Conservation (phyloP, 805 yeast genomes). For the Nematodospora valgi region DNA sequence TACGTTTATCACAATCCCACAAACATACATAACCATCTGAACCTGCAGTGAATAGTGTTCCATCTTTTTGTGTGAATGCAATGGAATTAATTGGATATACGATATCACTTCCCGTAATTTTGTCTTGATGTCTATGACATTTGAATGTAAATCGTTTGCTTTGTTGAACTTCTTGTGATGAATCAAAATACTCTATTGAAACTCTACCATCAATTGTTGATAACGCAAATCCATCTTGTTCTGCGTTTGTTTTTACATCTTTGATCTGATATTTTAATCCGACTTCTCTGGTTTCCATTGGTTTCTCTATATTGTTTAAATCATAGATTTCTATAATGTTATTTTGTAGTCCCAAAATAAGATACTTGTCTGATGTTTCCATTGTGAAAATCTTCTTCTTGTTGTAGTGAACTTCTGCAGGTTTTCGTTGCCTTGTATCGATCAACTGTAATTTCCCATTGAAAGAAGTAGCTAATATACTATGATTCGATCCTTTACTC, state of each 20-base stretch:
- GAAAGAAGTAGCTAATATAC: slow-evolving; percentile 59
- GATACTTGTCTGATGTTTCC: slow-evolving; percentile 45
- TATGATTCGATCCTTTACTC: slow-evolving; percentile 21
- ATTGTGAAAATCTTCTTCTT: slow-evolving; percentile 53
- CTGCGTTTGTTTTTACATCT: slow-evolving; percentile 47
- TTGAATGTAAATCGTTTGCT: slow-evolving; percentile 69
- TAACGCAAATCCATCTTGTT: slow-evolving; percentile 55
- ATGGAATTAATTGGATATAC: slow-evolving; percentile 53
- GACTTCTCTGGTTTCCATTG: slow-evolving; percentile 53
- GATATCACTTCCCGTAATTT: slow-evolving; percentile 41
- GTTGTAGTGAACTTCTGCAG: neutral
- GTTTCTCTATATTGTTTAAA: slow-evolving; percentile 32
- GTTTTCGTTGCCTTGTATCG: slow-evolving; percentile 32
- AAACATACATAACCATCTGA: slow-evolving; percentile 48
- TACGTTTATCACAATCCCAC: slow-evolving; percentile 47
- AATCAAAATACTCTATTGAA: slow-evolving; percentile 65
- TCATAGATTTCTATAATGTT: slow-evolving; percentile 59
- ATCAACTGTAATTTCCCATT: slow-evolving; percentile 48
- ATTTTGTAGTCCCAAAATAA: slow-evolving; percentile 54
- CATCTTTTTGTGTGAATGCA: slow-evolving; percentile 34
- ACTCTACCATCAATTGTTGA: slow-evolving; percentile 82
- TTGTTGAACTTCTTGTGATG: slow-evolving; percentile 38
- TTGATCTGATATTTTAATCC: slow-evolving; percentile 67
- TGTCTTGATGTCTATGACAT: slow-evolving; percentile 58
- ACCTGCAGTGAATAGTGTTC: slow-evolving; percentile 49